Evolutionary conservation across 2,329 filamentous ascomycete genomes (phyloP).

Genomic region (Colletotrichum falcatum): DNA sequence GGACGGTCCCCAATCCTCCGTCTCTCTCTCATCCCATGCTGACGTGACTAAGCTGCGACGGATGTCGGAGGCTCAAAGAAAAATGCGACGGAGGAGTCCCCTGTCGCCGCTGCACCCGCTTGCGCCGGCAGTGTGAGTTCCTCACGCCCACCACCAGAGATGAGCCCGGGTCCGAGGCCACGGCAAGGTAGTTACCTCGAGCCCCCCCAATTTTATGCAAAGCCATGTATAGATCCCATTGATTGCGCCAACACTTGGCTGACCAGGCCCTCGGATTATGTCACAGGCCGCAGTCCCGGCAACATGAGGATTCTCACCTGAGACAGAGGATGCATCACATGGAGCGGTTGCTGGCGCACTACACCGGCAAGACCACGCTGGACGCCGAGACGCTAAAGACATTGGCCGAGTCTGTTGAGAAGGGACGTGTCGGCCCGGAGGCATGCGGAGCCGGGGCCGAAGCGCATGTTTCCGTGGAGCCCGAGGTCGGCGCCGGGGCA

Average conservation of each 20-base stretch:
- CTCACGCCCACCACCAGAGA: conserved; percentile 50
- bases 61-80: conserved; percentile 66
- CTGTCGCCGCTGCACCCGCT: conserved; percentile 63
- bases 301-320: conserved; percentile 40
- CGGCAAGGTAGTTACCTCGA: conserved; percentile 19
- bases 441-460: neutral
- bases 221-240: neutral
- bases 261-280: conserved; percentile 19
- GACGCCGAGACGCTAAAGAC: conserved; percentile 56
- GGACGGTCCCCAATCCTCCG: conserved; percentile 6
- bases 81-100: conserved; percentile 68
- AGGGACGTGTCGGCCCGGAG: conserved; percentile 42
- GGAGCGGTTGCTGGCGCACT: conserved; percentile 62
- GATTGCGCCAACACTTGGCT: conserved; percentile 33
- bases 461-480: conserved; percentile 11
- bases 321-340: conserved; percentile 48
- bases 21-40: conserved; percentile 27
- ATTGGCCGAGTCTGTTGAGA: conserved; percentile 57
- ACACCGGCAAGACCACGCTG: conserved; percentile 57
- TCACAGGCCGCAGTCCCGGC: conserved; percentile 22
- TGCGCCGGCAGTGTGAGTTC: conserved; percentile 64
- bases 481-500: conserved; percentile 23
- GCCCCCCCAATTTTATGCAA: neutral
- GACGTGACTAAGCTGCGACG: conserved; percentile 59
- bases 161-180: conserved; percentile 41